Evolutionary conservation across 2,329 filamentous ascomycete genomes (phyloP), one percentile per base, ranked within the genome.

Genomic region (Diaporthe caulivora): DNA sequence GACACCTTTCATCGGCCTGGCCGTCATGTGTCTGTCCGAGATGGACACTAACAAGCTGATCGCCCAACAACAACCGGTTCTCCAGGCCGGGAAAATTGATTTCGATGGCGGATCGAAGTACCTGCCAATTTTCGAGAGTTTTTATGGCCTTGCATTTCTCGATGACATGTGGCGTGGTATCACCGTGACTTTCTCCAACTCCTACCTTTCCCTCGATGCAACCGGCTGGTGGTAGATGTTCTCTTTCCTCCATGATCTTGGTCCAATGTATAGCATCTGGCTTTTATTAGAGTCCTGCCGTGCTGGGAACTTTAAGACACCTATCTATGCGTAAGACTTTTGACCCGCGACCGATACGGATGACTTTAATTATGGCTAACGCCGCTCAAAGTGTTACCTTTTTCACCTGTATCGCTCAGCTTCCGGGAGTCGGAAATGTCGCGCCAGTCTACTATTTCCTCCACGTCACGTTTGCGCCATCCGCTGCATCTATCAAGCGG

Each of bases 151-250:
- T 15, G 51, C 71, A 1, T 57, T 71, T 37, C 53, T 78, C 10
- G 75, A 79, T 47, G 40, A 77, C 0, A 6, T 75, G 4, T 79
- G 75, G 72, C 75, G 76, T 37, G 76, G 74, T 34, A 64, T 62
- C 13, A 75, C 55, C 57, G 75, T 75, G 7, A 75, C 71, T 2
- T 80, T 79, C 71, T 69, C 76, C 1, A 60, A 75, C 13, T 76
- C 76, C 3, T 75, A 73, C 1, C 57, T 79, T 26, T 76, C 73
- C 13, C 76, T 72, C 37, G 78, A 79, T 51, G 10, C 9, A 34
- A 24, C 79, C 21, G 54, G 70, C 67, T 77, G 74, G 73, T 79
- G 77, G 77, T 78, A 79, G 73, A 69, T 76, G 47, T 73, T 78
- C 49, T 74, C 73, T 5, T 79, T 79, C 29, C 62, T 80, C 3